Evolutionary conservation across 257 asterid species (phyloP).

Genomic region (Avicennia marina): DNA sequence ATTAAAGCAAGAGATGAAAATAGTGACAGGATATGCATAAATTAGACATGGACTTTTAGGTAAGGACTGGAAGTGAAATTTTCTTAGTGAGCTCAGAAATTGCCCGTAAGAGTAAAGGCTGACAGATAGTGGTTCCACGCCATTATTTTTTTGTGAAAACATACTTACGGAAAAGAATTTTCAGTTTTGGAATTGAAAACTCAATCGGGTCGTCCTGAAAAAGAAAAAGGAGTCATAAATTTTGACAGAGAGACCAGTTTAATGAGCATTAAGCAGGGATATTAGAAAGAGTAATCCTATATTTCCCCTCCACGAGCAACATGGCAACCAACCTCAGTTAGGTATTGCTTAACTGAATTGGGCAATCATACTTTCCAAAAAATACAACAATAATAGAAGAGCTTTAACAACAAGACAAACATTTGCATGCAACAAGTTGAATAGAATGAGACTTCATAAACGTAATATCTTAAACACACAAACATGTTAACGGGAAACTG

Average conservation of each 20-base stretch:
- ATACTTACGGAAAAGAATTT: too few relatives aligned
- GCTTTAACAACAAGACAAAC: neutral
- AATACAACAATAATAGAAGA: too few relatives aligned
- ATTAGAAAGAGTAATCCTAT: too few relatives aligned
- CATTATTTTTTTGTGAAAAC: too few relatives aligned
- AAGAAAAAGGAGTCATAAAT: neutral
- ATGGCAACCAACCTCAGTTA: neutral
- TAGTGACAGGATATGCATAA: too few relatives aligned
- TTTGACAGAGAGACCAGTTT: neutral
- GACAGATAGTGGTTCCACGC: too few relatives aligned
- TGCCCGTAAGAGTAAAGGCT: too few relatives aligned
- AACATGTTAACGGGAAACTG: neutral
- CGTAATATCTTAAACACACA: neutral
- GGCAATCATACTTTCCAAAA: neutral
- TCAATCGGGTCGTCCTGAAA: neutral
- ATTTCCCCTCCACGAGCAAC: neutral
- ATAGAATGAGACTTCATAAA: slow-evolving; percentile 5
- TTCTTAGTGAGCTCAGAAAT: too few relatives aligned
- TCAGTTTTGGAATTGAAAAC: too few relatives aligned
- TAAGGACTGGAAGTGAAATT: too few relatives aligned
- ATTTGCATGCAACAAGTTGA: slow-evolving; percentile 4
- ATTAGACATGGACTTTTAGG: too few relatives aligned
- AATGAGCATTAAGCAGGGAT: neutral
- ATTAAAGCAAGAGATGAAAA: too few relatives aligned
- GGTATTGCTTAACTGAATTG: neutral